Base-by-base conservation (phyloP, 148 eudicot genomes). In the Vaccinium macrocarpon region DNA sequence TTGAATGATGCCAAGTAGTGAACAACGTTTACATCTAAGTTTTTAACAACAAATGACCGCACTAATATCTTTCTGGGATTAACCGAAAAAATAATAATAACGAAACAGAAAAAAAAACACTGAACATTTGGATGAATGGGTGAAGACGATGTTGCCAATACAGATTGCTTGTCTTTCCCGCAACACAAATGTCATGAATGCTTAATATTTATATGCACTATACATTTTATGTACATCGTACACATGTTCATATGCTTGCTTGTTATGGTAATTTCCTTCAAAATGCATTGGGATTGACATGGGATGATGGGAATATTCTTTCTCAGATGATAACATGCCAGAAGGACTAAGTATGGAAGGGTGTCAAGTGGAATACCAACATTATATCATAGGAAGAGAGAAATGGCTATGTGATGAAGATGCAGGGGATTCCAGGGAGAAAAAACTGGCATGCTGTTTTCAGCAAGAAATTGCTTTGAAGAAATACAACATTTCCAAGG, bases 1-100 rank as follows among this genome's bases (percentile, higher is more conserved):
- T 86, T 82, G 76, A 62, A 86, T 79, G 84, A 75, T 64, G 49
- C 52, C 71, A 52, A 78, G 23, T 46, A 78, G 56, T 68, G 84
- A 38, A 61, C 51, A 57, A 72, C 23, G 62, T 74, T 23, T 9
- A 64, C 32, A 52, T 23, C 3, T 21, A 66, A 5, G 29, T 48
- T 29, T 15, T 27, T 59, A 82, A 68, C 12, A 53, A 62, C n/a
- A 29, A 19, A 21, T 8, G 4, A 38, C 18, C 4, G 53, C 27
- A 7, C 25, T 32, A 38, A 32, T n/a, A 51, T 9, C 38, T 78
- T 27, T 78, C 6, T 27, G 6, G 13, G 8, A 6, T 55, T 32
- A 74, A 4, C 46, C 21, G 19, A 18, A 78, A 27, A 23, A 0
- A 49, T n/a, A 84, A 38, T 19, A 52, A 46, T 59, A 68, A 76